phyloP scores from a whole-genome alignment of 2,329 filamentous ascomycete species.

The Ophiostoma perfectum region DNA sequence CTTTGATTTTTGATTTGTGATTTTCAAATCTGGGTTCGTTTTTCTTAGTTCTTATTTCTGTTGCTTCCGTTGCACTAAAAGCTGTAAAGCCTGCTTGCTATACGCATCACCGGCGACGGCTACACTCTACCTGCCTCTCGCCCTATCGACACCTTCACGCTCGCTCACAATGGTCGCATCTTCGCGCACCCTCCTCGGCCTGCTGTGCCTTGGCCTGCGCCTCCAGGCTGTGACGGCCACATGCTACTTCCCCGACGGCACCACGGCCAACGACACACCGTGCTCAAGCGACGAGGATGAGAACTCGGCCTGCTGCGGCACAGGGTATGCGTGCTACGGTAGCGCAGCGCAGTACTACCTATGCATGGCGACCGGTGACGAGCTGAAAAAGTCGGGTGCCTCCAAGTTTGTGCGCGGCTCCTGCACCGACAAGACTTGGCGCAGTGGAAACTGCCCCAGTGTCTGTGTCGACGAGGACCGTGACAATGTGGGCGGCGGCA shows the following conservation, averaged over 20 bases:
- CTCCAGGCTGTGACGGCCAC: constrained; percentile 12
- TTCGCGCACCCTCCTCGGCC: neutral
- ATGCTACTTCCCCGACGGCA: constrained; percentile 35
- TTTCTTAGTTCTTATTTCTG: neutral
- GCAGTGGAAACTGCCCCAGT: constrained; percentile 32
- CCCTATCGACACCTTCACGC: neutral
- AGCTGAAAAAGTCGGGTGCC: constrained; percentile 27
- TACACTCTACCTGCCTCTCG: neutral
- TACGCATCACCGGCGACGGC: too few relatives aligned
- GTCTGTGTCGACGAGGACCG: constrained; percentile 33
- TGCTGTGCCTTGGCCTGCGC: neutral
- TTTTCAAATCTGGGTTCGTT: neutral
- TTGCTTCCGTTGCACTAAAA: too few relatives aligned
- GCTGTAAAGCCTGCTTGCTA: too few relatives aligned
- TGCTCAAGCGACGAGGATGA: constrained; percentile 29
- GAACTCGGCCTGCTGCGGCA: constrained; percentile 34
- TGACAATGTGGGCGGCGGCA: constrained; percentile 24
- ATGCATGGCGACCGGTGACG: constrained; percentile 32
- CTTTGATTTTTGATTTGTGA: neutral
- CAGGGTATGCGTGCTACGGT: constrained; percentile 34
- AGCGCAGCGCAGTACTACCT: constrained; percentile 30
- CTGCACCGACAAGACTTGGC: constrained; percentile 35
- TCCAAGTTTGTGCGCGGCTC: constrained; percentile 32
- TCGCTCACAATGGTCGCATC: neutral
- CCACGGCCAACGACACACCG: constrained; percentile 31